These are phyloP conservation scores for Debaryomycetaceae sp. DNA, from an alignment of 1,139 yeast genomes.

Conservation along the genomic window DNA sequence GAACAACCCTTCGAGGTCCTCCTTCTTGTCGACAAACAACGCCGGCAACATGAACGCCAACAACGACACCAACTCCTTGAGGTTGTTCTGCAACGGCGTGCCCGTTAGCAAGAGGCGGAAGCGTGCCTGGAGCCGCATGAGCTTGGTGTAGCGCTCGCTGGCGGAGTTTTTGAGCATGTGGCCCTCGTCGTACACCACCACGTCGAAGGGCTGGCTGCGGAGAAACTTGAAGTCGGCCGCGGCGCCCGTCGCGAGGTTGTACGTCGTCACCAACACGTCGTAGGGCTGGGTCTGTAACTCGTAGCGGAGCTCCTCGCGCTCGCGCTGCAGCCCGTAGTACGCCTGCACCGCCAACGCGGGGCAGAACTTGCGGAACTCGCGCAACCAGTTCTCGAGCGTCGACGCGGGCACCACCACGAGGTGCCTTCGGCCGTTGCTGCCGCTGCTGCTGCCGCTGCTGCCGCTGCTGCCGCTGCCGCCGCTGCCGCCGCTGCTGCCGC, in stretches of 20 bases:
- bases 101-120: conserved; percentile 89
- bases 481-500: neutral
- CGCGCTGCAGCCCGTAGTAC: conserved; percentile 83
- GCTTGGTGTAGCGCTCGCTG: conserved; percentile 79
- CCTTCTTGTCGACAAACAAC: conserved; percentile 75
- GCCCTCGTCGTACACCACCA: conserved; percentile 94
- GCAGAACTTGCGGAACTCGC: conserved; percentile 88
- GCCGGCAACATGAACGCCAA: conserved; percentile 87
- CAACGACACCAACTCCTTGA: conserved; percentile 83
- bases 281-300: conserved; percentile 59
- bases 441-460: conserved; percentile 25
- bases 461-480: neutral
- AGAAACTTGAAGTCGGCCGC: conserved; percentile 78
- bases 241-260: conserved; percentile 84
- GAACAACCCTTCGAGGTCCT: conserved; percentile 76
- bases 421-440: too few species aligned
- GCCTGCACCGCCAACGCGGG: conserved; percentile 83
- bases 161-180: conserved; percentile 90
- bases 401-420: conserved; percentile 92
- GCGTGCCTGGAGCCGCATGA: conserved; percentile 76
- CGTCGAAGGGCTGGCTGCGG: conserved; percentile 70
- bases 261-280: conserved; percentile 93
- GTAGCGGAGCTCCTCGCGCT: conserved; percentile 79
- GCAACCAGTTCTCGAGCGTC: conserved; percentile 93
- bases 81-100: conserved; percentile 92